Evolutionary conservation across 2,329 filamentous ascomycete genomes (phyloP).

Genomic region (Penicillium thymicola): DNA sequence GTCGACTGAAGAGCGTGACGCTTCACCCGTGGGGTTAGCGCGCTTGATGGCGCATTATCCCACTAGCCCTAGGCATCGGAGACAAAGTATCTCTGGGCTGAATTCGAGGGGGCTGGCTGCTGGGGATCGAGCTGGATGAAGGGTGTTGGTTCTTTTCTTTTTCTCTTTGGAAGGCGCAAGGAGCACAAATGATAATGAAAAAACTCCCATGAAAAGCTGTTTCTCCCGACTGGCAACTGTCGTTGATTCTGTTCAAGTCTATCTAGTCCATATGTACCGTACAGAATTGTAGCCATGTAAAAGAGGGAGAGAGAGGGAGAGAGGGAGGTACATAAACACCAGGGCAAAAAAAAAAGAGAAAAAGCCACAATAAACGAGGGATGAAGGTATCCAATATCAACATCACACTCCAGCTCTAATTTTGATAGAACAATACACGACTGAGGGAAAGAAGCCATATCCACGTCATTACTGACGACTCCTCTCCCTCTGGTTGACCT

Average conservation of each 20-base stretch:
- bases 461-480: conserved; percentile 5
- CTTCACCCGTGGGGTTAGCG: conserved; percentile 12
- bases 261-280: conserved; percentile 14
- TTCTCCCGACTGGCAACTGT: not conserved
- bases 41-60: conserved; percentile 27
- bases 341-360: not conserved
- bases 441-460: not conserved
- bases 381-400: conserved; percentile 1
- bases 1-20: conserved; percentile 21
- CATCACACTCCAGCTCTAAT: conserved; percentile 7
- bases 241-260: not conserved
- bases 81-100: conserved; percentile 24
- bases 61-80: conserved; percentile 23
- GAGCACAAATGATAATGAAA: not conserved
- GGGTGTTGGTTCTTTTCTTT: not conserved
- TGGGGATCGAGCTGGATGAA: conserved; percentile 7
- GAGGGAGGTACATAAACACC: not conserved
- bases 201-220: not conserved
- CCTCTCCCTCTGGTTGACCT: conserved; percentile 45
- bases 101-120: conserved; percentile 12
- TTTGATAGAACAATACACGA: conserved; percentile 12
- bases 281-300: not conserved
- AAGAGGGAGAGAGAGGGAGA: not conserved
- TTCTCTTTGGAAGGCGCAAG: not conserved
- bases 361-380: not conserved